phyloP scores from a whole-genome alignment of 2,329 filamentous ascomycete genomes.

The Tolypocladium album region DNA sequence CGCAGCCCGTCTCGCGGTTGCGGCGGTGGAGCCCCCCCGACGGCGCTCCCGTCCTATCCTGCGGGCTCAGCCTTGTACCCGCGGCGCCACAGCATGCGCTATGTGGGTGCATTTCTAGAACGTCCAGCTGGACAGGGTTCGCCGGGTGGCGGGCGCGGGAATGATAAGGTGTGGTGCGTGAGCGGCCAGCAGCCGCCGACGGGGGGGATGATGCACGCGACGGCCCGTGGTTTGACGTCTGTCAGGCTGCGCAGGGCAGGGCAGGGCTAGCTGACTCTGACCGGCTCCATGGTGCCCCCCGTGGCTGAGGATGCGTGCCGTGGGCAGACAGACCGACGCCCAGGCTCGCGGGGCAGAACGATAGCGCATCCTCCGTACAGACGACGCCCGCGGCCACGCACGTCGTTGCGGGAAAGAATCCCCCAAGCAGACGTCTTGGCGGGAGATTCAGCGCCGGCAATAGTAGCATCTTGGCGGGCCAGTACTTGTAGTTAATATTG shows the following conservation, averaged over 20 bases:
- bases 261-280: neutral
- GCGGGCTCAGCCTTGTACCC: neutral
- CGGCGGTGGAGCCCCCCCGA: neutral
- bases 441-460: neutral
- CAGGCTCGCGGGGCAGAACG: too few relatives aligned
- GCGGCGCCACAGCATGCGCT: neutral
- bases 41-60: neutral
- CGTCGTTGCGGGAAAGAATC: neutral
- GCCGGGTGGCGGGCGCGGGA: neutral
- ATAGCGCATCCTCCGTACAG: neutral
- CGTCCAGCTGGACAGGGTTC: constrained; percentile 2
- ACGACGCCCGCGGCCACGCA: neutral
- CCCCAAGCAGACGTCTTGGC: neutral
- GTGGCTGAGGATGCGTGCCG: too few relatives aligned
- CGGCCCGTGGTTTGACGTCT: neutral
- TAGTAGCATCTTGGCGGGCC: neutral
- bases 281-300: neutral
- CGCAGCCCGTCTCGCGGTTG: neutral
- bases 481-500: neutral
- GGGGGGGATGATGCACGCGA: neutral
- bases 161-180: neutral
- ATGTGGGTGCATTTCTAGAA: neutral
- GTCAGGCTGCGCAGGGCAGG: neutral
- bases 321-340: too few relatives aligned
- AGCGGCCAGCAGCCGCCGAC: neutral